Base-by-base conservation (phyloP, 2,329 filamentous ascomycete genomes). In the Coniochaeta sp. region DNA sequence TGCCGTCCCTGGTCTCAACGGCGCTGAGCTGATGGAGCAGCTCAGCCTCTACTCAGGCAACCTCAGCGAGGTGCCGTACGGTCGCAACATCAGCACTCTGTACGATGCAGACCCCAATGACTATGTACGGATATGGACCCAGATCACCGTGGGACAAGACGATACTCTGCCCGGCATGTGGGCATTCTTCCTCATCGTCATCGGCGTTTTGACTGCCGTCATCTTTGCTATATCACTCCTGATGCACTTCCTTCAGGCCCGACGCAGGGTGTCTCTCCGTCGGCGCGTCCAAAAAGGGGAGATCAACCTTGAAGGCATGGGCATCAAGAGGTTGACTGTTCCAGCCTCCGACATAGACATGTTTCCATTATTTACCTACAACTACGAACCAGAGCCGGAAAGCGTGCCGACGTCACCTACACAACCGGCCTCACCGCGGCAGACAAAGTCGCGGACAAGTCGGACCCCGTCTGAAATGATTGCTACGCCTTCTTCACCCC, bases 301-400 rank as follows among this genome's bases (percentile, higher is more conserved):
- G 59, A 84, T 95, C 18, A 89, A 96, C 62, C 74, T 96, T 3
- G 91, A 96, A 67, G 83, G 83, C 3, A 77, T 96, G 58, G 91
- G 91, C 2, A 89, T 96, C 59, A 92, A 89, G 63, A 81, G 87
- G 13, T 70, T 96, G 22, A 89, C 82, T 2, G 88, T 96, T 0
- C 90, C 92, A 1, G 72, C 78, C 45, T 71, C 82, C 8, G 74
- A 90, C 33, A 76, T 97, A 22, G 78, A 87, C 47, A 78, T 78
- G 18, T 86, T 96, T 61, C 89, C 91, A 1, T 68, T 92, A 2
- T 95, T 88, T 63, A 86, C 82, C 0, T 97, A 95, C 64, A 79
- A 76, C 55, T 78, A 78, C 58, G 75, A 81, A 28, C 72, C 76
- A 1, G 73, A 77, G 13, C 56, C 65, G 18, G 59, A 61, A 26